Evolutionary conservation across 2,329 filamentous ascomycete species (phyloP).

Genomic region (Helotiales sp.): DNA sequence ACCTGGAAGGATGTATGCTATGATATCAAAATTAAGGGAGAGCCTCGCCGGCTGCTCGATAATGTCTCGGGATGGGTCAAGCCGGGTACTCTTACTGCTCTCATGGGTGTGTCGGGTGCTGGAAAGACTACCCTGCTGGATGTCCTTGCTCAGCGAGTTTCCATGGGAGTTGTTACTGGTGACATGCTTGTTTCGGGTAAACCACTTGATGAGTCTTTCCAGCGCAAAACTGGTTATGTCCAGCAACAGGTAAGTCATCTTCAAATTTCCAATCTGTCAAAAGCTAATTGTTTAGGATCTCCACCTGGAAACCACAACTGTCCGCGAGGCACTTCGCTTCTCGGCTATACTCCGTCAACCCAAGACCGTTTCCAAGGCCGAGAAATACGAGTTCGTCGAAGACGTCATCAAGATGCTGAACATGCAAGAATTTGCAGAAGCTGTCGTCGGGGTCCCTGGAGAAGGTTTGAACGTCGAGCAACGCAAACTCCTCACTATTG

Average conservation of each 20-base stretch:
- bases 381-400: constrained; percentile 88
- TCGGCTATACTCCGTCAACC: constrained; percentile 87
- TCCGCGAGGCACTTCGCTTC: constrained; percentile 83
- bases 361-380: constrained; percentile 68
- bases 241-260: constrained; percentile 69
- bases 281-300: constrained; percentile 59
- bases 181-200: constrained; percentile 63
- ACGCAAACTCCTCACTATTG: constrained; percentile 83
- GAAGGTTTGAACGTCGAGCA: constrained; percentile 80
- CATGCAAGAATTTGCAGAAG: constrained; percentile 90
- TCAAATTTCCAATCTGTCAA: not conserved
- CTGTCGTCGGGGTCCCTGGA: constrained; percentile 87
- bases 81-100: constrained; percentile 70
- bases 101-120: constrained; percentile 77
- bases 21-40: constrained; percentile 72
- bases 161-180: constrained; percentile 87
- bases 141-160: constrained; percentile 78
- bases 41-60: constrained; percentile 68
- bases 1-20: constrained; percentile 62
- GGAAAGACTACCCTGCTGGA: constrained; percentile 88
- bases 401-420: constrained; percentile 90
- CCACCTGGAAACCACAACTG: constrained; percentile 82
- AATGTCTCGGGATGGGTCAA: constrained; percentile 77
- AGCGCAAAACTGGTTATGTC: constrained; percentile 90
- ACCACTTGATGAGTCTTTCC: constrained; percentile 67